Conservation (phyloP, 768 basidiomycete species). For the Boletus rubroflammeus region DNA sequence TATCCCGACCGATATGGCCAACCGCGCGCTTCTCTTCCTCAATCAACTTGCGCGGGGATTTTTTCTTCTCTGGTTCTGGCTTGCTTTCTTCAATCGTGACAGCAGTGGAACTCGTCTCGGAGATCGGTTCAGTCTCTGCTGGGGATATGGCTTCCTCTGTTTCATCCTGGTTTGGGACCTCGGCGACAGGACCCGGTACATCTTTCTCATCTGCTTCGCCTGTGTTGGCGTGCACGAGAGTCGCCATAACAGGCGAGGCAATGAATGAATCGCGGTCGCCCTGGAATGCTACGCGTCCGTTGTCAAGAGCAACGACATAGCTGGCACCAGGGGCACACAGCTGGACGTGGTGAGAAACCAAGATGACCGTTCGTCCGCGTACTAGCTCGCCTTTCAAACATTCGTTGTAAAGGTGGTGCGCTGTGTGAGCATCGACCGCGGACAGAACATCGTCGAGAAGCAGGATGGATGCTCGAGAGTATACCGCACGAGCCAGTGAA, state of each 20-base stretch:
- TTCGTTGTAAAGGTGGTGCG: conserved; percentile 74
- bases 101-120: conserved; percentile 46
- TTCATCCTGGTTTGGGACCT: conserved; percentile 4
- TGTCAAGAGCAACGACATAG: conserved; percentile 79
- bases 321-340: conserved; percentile 76
- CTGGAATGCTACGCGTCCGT: conserved; percentile 65
- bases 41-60: conserved; percentile 73
- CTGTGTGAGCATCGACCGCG: conserved; percentile 80
- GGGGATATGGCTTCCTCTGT: conserved; percentile 22
- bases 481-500: conserved; percentile 80
- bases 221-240: conserved; percentile 58
- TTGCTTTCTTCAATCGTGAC: conserved; percentile 34
- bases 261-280: conserved; percentile 66
- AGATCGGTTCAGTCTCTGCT: conserved; percentile 21
- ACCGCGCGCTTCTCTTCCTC: conserved; percentile 82
- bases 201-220: conserved; percentile 43
- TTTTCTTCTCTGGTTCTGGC: conserved; percentile 45
- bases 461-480: conserved; percentile 79
- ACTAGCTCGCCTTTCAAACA: conserved; percentile 80
- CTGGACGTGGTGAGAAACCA: conserved; percentile 94
- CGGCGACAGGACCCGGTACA: conserved; percentile 18
- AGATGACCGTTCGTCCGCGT: conserved; percentile 73
- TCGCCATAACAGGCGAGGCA: conserved; percentile 59
- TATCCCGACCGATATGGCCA: conserved; percentile 61
- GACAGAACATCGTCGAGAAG: conserved; percentile 80